Evolutionary conservation across 306 rosid genomes (phyloP).

Genomic region (Medicago truncatula): DNA sequence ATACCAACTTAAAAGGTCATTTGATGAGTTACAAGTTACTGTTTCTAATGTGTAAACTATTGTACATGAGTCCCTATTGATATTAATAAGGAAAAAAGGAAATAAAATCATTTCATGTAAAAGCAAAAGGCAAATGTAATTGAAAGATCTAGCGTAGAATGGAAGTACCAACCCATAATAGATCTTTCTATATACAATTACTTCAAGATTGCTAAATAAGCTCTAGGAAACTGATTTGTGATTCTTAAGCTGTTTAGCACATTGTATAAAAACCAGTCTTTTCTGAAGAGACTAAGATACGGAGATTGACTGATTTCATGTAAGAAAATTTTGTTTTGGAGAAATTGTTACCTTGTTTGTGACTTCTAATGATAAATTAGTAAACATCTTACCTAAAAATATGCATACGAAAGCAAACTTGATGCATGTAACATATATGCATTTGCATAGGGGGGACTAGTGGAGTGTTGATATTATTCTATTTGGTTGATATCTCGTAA

Average conservation of each 20-base stretch:
- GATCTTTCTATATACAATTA: not conserved
- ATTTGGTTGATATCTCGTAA: conserved; percentile 10
- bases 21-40: not conserved
- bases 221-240: not conserved
- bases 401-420: not conserved
- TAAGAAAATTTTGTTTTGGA: not conserved
- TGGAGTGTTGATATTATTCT: not conserved
- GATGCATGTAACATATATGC: not conserved
- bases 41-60: not conserved
- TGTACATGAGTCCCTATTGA: not conserved
- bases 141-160: not conserved
- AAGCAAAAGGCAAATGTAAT: not conserved
- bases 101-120: not conserved
- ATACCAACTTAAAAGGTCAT: not conserved
- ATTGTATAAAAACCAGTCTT: not conserved
- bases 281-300: not conserved
- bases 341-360: not conserved
- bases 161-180: not conserved
- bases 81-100: not conserved
- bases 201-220: not conserved
- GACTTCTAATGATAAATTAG: no score
- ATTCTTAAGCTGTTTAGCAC: not conserved
- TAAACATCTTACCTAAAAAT: not conserved
- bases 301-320: not conserved
- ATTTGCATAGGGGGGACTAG: not conserved